Evolutionary conservation across 129 eudicot genomes (phyloP).

Genomic region (Arctium minus): DNA sequence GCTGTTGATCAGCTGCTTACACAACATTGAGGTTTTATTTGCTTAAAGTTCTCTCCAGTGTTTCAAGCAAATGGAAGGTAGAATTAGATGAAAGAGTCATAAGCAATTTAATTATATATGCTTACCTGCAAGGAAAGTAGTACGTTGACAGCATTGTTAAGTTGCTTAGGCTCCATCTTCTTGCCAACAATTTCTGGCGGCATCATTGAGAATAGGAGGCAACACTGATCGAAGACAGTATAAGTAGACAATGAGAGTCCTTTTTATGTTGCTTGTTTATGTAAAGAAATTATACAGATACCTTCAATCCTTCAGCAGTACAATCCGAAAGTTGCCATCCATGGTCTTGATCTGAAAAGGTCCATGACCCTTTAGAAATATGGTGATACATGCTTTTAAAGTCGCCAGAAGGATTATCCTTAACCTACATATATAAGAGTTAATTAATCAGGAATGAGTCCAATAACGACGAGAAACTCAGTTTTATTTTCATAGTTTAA

Average conservation of each 20-base stretch:
- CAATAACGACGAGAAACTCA: neutral
- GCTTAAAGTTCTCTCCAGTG: neutral
- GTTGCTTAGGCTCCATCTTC: conserved; percentile 34
- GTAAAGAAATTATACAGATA: neutral
- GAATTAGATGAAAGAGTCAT: no score
- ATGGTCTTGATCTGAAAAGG: neutral
- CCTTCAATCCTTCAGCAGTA: neutral
- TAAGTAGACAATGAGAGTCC: neutral
- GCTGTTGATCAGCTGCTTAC: neutral
- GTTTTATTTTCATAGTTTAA: neutral
- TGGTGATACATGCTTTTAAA: neutral
- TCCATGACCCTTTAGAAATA: neutral
- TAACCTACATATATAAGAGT: conserved; percentile 4
- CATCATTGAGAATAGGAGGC: conserved; percentile 54
- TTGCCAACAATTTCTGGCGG: conserved; percentile 17
- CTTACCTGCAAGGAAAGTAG: conserved; percentile 56
- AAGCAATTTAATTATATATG: neutral
- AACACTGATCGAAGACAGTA: conserved; percentile 37
- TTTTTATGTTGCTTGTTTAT: neutral
- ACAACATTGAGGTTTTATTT: no score
- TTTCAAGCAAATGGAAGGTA: no score
- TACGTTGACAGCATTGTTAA: conserved; percentile 52
- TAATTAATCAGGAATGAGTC: neutral
- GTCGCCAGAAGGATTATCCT: neutral
- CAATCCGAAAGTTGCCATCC: neutral